Evolutionary conservation across 306 rosid genomes (phyloP).

Genomic region (Mimosa bimucronata): DNA sequence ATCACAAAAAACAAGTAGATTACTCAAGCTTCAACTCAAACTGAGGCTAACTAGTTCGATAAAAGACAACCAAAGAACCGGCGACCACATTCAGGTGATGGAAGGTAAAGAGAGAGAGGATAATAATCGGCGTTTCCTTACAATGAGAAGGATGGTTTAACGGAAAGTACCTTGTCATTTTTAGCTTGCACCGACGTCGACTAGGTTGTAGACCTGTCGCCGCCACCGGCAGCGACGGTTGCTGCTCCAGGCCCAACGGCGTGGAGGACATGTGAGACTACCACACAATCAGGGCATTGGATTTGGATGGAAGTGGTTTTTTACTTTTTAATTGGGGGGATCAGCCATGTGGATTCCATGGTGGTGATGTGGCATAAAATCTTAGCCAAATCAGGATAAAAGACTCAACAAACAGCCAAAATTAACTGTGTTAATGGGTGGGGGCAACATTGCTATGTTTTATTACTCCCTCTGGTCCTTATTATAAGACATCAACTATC

Average conservation of each 20-base stretch:
- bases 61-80: conserved; percentile 48
- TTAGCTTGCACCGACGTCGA: conserved; percentile 41
- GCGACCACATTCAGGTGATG: background rate
- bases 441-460: too few relatives aligned
- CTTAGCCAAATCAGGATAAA: too few relatives aligned
- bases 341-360: too few relatives aligned
- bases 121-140: conserved; percentile 16
- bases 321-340: too few relatives aligned
- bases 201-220: conserved; percentile 35
- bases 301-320: too few relatives aligned
- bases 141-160: conserved; percentile 23
- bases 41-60: conserved; percentile 40
- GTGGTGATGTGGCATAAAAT: too few relatives aligned
- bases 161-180: conserved; percentile 59
- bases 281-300: background rate
- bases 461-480: too few relatives aligned
- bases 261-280: conserved; percentile 63
- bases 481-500: too few relatives aligned
- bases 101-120: background rate
- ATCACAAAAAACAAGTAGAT: conserved; percentile 46
- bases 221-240: conserved; percentile 46
- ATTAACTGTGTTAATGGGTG: too few relatives aligned
- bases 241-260: conserved; percentile 64
- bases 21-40: conserved; percentile 43
- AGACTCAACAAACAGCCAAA: too few relatives aligned